phyloP scores from a whole-genome alignment of 768 basidiomycete species.

The Mycena vitilis region DNA sequence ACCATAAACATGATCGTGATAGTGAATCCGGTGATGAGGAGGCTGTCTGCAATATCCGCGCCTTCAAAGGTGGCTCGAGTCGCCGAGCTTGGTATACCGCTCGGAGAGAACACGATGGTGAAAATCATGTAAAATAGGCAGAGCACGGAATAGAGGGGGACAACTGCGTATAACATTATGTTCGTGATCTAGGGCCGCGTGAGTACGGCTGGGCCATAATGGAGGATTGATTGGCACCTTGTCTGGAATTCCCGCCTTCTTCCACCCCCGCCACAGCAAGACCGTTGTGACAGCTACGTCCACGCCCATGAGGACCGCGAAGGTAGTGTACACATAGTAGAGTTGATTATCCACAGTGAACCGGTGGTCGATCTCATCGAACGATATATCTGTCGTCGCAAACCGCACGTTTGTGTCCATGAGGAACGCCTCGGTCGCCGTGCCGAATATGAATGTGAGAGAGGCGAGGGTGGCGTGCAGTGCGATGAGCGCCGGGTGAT shows the following conservation, averaged over 20 bases:
- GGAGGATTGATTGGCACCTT: conserved; percentile 10
- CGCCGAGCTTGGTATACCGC: conserved; percentile 10
- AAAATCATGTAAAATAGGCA: conserved; percentile 29
- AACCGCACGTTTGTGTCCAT: conserved; percentile 26
- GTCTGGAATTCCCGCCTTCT: conserved; percentile 22
- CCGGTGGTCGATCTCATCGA: not conserved
- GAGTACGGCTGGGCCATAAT: not conserved
- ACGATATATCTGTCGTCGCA: not conserved
- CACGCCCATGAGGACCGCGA: conserved; percentile 28
- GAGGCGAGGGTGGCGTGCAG: conserved; percentile 26
- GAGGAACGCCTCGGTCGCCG: conserved; percentile 22
- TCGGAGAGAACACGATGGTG: conserved; percentile 32
- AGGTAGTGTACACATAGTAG: conserved; percentile 14
- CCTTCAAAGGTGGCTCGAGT: conserved; percentile 8
- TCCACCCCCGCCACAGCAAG: conserved; percentile 26
- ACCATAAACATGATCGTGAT: conserved; percentile 22
- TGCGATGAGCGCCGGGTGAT: conserved; percentile 20
- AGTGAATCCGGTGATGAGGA: conserved; percentile 10
- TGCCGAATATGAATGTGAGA: conserved; percentile 31
- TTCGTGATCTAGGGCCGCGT: conserved; percentile 21
- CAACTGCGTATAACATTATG: conserved; percentile 23
- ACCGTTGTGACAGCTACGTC: conserved; percentile 27
- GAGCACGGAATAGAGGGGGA: conserved; percentile 22
- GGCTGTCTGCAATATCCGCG: conserved; percentile 20
- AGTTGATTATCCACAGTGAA: not conserved